Conservation (phyloP, 176 grass and related monocot species). For the Triticum dicoccoides region DNA sequence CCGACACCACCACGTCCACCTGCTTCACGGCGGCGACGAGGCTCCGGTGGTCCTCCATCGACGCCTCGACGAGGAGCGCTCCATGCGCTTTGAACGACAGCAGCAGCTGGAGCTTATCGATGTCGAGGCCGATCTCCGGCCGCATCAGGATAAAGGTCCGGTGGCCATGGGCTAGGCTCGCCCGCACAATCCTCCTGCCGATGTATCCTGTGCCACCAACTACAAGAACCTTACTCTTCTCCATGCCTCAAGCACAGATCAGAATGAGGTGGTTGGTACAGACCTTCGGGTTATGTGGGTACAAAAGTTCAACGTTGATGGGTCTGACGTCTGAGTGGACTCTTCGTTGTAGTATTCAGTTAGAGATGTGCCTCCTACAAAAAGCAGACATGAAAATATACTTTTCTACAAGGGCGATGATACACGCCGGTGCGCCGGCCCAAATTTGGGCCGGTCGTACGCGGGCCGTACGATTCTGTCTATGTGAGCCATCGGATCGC, state of each 20-base stretch:
- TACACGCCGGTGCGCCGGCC: no score
- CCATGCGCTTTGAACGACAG: conserved; percentile 57
- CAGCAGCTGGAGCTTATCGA: conserved; percentile 45
- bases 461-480: no score
- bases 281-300: not conserved
- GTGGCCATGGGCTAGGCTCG: conserved; percentile 47
- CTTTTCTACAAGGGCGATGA: no score
- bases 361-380: not conserved
- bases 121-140: conserved; percentile 37
- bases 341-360: not conserved
- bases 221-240: conserved; percentile 26
- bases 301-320: not conserved
- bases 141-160: conserved; percentile 46
- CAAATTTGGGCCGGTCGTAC: no score
- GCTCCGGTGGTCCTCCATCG: conserved; percentile 39
- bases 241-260: not conserved
- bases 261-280: not conserved
- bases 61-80: conserved; percentile 44
- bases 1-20: conserved; percentile 62
- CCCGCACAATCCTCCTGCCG: conserved; percentile 31
- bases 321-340: not conserved
- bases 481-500: no score
- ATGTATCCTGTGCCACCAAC: conserved; percentile 46
- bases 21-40: conserved; percentile 54
- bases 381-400: no score